phyloP scores from a whole-genome alignment of 2,329 filamentous ascomycete genomes.

The Penicillium sp. region DNA sequence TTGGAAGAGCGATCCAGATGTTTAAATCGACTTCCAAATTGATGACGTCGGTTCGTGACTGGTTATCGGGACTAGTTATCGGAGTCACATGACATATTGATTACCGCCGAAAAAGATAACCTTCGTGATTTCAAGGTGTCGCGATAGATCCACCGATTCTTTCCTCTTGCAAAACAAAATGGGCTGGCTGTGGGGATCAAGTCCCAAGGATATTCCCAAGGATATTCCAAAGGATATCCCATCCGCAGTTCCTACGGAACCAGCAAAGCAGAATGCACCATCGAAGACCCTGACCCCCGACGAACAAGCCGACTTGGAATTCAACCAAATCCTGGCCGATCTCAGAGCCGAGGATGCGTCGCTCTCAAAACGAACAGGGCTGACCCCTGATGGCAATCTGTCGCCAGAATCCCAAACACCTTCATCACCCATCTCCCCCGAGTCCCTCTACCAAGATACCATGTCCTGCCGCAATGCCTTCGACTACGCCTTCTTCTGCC shows the following conservation, averaged over 20 bases:
- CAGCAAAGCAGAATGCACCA: conserved; percentile 20
- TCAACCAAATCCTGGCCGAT: conserved; percentile 53
- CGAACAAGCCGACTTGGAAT: conserved; percentile 54
- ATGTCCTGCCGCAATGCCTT: conserved; percentile 92
- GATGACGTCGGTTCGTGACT: conserved; percentile 10
- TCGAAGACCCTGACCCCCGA: conserved; percentile 39
- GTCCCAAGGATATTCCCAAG: conserved; percentile 18
- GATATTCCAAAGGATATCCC: conserved; percentile 22
- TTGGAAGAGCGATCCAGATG: background rate
- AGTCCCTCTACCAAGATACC: conserved; percentile 70
- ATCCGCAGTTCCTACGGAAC: conserved; percentile 14
- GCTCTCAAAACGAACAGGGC: conserved; percentile 6
- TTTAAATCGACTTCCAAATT: background rate
- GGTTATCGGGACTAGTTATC: conserved; percentile 1
- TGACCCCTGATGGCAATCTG: conserved; percentile 2
- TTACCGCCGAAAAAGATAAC: conserved; percentile 8
- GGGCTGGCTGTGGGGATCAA: conserved; percentile 49
- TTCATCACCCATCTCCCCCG: conserved; percentile 51
- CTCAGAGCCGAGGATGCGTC: conserved; percentile 35
- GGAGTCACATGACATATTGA: conserved; percentile 3
- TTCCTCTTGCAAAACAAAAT: conserved; percentile 29
- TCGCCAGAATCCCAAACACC: conserved; percentile 13
- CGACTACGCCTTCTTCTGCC: conserved; percentile 91
- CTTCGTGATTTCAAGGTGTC: conserved; percentile 1
- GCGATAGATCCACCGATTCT: background rate